These are phyloP conservation scores for Cladorrhinum sp. DNA, from an alignment of 2,329 filamentous ascomycete species.

Conservation along the genomic window DNA sequence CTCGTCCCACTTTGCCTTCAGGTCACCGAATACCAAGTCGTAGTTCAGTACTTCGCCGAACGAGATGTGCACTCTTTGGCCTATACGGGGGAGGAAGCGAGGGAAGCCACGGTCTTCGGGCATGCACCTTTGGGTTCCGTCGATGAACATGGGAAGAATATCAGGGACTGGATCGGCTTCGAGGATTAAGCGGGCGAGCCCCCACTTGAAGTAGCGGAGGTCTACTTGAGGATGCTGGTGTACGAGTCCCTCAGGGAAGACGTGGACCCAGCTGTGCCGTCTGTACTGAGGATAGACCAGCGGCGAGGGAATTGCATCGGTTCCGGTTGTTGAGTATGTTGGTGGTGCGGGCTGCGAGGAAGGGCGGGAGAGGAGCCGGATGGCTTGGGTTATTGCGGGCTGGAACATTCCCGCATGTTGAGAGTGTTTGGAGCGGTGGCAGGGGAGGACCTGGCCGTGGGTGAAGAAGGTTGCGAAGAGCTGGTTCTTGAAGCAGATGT, in stretches of 20 bases:
- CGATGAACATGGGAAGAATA: slow-evolving; percentile 90
- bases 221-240: slow-evolving; percentile 78
- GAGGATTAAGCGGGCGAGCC: slow-evolving; percentile 83
- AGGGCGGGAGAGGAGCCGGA: slow-evolving; percentile 71
- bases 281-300: slow-evolving; percentile 64
- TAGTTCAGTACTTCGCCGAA: slow-evolving; percentile 77
- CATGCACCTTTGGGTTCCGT: slow-evolving; percentile 87
- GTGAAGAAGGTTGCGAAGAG: slow-evolving; percentile 75
- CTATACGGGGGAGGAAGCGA: slow-evolving; percentile 72
- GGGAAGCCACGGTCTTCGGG: slow-evolving; percentile 77
- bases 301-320: slow-evolving; percentile 66
- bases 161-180: slow-evolving; percentile 85
- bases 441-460: slow-evolving; percentile 85
- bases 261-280: slow-evolving; percentile 81
- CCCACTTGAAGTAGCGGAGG: slow-evolving; percentile 99
- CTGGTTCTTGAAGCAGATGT: slow-evolving; percentile 91
- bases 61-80: slow-evolving; percentile 67
- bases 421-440: slow-evolving; percentile 77
- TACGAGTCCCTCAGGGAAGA: slow-evolving; percentile 93
- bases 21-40: slow-evolving; percentile 72
- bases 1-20: slow-evolving; percentile 70
- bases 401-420: slow-evolving; percentile 82
- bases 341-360: slow-evolving; percentile 39
- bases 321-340: slow-evolving; percentile 64
- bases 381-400: slow-evolving; percentile 79